Percentiles rank a stretch among this genome's conserved stretches.
Conservation (phyloP, 2,329 filamentous ascomycete species). For the Chaetomiaceae sp. region DNA sequence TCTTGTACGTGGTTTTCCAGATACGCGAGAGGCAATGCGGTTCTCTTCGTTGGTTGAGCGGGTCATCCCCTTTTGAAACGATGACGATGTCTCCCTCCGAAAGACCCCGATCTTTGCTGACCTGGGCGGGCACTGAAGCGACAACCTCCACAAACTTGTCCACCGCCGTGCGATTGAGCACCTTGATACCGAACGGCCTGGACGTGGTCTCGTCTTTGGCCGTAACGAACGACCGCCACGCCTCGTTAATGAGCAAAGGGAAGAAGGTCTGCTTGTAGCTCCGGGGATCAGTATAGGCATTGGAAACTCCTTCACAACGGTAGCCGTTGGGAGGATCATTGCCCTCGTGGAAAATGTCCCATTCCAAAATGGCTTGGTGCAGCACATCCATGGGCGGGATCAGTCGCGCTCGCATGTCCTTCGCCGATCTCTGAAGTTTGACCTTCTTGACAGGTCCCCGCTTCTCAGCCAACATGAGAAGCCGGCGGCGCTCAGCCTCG, state of each 20-base stretch:
- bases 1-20: conserved; percentile 72
- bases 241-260: conserved; percentile 83
- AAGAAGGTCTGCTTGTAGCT: conserved; percentile 88
- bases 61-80: conserved; percentile 66
- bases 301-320: conserved; percentile 68
- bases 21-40: conserved; percentile 84
- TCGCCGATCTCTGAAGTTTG: conserved; percentile 72
- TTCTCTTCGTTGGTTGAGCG: conserved; percentile 57
- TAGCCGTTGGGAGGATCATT: conserved; percentile 76
- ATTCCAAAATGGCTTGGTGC: conserved; percentile 80
- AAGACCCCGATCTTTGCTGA: conserved; percentile 65
- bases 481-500: conserved; percentile 41
- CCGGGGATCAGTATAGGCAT: conserved; percentile 66
- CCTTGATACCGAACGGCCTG: conserved; percentile 78
- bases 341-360: conserved; percentile 90
- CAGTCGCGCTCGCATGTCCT: conserved; percentile 89
- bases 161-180: conserved; percentile 81
- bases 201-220: conserved; percentile 78
- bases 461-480: conserved; percentile 46
- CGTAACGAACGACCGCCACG: conserved; percentile 90
- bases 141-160: conserved; percentile 91
- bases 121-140: conserved; percentile 65
- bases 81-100: conserved; percentile 85
- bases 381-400: conserved; percentile 81
- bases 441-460: conserved; percentile 77